Evolutionary conservation across 495 filamentous ascomycete genomes (phyloP).

Genomic region (Friedmanniomyces simplex): DNA sequence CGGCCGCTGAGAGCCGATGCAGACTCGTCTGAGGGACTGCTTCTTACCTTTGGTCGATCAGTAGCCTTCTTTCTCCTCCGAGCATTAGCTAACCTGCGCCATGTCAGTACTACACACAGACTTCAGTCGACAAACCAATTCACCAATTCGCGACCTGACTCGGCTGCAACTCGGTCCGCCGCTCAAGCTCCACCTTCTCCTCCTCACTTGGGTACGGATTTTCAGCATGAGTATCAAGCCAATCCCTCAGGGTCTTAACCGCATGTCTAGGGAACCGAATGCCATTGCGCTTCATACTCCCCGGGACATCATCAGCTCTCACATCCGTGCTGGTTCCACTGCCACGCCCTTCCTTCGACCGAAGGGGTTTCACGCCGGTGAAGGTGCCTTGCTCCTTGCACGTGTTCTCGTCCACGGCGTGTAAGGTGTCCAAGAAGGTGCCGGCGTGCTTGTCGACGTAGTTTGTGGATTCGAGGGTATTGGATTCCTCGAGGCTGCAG

Average conservation of each 20-base stretch:
- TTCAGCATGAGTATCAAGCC: constrained; percentile 61
- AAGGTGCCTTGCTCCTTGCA: constrained; percentile 35
- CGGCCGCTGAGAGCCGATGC: too few species aligned
- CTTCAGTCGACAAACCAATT: neutral
- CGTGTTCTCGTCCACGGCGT: constrained; percentile 40
- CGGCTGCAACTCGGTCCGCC: constrained; percentile 60
- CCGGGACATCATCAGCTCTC: constrained; percentile 30
- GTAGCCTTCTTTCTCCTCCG: constrained; percentile 61
- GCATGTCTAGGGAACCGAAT: constrained; percentile 62
- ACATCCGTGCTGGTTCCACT: constrained; percentile 21
- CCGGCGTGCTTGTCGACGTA: constrained; percentile 36
- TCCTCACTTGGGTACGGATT: constrained; percentile 75
- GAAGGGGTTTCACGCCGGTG: constrained; percentile 27
- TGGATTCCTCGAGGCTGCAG: constrained; percentile 50
- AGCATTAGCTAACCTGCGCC: constrained; percentile 56
- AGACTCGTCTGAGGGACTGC: too few species aligned
- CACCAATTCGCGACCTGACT: constrained; percentile 72
- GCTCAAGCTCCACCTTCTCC: constrained; percentile 64
- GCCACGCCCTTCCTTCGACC: constrained; percentile 24
- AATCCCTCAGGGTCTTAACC: constrained; percentile 64
- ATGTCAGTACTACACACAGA: neutral
- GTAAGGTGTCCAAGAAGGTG: constrained; percentile 42
- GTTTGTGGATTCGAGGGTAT: constrained; percentile 32
- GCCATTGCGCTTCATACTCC: constrained; percentile 37
- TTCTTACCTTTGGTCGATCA: neutral